Conservation (phyloP, 805 yeast genomes). For the Lachancea meyersii region DNA sequence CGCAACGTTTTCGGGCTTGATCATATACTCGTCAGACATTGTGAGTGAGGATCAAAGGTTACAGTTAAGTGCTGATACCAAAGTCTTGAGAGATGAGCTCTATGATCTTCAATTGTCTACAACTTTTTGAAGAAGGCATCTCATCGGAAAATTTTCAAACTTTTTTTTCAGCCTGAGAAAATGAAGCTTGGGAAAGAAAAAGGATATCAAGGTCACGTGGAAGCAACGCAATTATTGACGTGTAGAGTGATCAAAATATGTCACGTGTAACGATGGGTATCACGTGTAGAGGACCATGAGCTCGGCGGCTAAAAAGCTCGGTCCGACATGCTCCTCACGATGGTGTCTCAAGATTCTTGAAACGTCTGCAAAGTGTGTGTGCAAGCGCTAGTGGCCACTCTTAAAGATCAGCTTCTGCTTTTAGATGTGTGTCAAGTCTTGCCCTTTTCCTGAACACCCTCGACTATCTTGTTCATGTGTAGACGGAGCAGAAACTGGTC, state of each 20-base stretch:
- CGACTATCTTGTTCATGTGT: slow-evolving; percentile 35
- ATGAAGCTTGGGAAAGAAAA: slow-evolving; percentile 6
- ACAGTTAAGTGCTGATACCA: background rate
- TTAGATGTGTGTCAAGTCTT: too few relatives aligned
- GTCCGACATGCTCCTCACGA: background rate
- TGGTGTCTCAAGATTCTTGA: background rate
- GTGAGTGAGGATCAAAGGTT: background rate
- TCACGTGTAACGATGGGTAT: background rate
- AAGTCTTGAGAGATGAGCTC: background rate
- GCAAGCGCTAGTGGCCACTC: too few relatives aligned
- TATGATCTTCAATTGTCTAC: slow-evolving; percentile 10
- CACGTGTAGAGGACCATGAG: background rate
- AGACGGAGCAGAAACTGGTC: slow-evolving; percentile 54
- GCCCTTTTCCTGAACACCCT: background rate
- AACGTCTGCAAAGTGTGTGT: too few relatives aligned
- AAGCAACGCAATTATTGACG: background rate
- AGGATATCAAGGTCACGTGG: background rate
- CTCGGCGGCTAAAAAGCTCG: background rate
- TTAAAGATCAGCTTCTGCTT: too few relatives aligned
- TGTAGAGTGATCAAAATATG: background rate
- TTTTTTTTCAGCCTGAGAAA: slow-evolving; percentile 7
- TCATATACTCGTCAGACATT: slow-evolving; percentile 66
- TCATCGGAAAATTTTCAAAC: slow-evolving; percentile 18
- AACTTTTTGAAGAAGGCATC: slow-evolving; percentile 9
- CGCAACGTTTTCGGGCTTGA: slow-evolving; percentile 79